Evolutionary conservation across 2,329 filamentous ascomycete species (phyloP).

Genomic region (Kalmusia sp.): DNA sequence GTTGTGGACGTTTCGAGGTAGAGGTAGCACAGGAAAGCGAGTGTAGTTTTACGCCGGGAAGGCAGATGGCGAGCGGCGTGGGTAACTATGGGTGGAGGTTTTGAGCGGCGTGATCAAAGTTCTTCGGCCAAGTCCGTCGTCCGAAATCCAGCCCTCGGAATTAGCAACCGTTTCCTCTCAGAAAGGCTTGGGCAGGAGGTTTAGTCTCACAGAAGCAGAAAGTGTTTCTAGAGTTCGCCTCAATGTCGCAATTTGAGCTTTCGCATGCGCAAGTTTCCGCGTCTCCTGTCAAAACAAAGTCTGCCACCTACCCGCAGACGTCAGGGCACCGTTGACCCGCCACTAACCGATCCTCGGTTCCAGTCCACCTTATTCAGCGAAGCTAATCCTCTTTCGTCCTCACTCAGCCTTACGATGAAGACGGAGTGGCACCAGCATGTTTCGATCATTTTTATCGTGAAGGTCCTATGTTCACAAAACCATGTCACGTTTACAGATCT

Average conservation of each 20-base stretch:
- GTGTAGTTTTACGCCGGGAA: too few species aligned
- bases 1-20: not conserved
- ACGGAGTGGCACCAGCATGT: not conserved
- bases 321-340: slow-evolving; percentile 5
- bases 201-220: not conserved
- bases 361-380: not conserved
- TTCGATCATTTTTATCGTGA: too few species aligned
- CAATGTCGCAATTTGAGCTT: not conserved
- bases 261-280: not conserved
- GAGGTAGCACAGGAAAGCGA: slow-evolving; percentile 5
- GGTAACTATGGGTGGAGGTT: too few species aligned
- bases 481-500: too few species aligned
- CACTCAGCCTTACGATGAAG: not conserved
- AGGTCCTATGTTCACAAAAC: too few species aligned
- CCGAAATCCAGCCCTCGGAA: not conserved
- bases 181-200: not conserved
- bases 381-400: not conserved
- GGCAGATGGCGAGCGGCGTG: too few species aligned
- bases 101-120: too few species aligned
- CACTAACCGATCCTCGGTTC: slow-evolving; percentile 4
- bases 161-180: not conserved
- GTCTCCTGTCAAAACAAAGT: slow-evolving; percentile 6
- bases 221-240: too few species aligned
- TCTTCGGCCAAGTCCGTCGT: too few species aligned
- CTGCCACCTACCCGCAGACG: not conserved